Conservation (phyloP, 257 asterid genomes). For the Forsythia suspensa region DNA sequence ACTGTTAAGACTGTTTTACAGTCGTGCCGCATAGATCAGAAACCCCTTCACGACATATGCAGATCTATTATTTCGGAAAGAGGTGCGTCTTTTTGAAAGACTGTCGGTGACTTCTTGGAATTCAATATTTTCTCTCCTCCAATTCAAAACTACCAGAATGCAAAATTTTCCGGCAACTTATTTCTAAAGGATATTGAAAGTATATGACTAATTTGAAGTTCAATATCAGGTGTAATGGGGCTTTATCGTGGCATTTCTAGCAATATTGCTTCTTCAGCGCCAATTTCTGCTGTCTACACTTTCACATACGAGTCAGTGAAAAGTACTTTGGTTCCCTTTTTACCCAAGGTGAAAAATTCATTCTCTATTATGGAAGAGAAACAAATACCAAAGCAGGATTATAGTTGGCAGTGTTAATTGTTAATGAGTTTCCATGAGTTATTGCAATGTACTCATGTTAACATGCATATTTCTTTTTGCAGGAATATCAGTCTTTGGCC, state of each 20-base stretch:
- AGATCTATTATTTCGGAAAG: conserved; percentile 78
- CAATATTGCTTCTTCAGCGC: conserved; percentile 85
- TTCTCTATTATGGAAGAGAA: conserved; percentile 9
- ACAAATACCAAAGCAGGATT: neutral
- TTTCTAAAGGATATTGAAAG: conserved; percentile 21
- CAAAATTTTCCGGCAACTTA: conserved; percentile 6
- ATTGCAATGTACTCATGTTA: neutral
- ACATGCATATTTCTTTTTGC: conserved; percentile 18
- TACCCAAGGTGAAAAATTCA: conserved; percentile 60
- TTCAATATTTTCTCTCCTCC: conserved; percentile 4
- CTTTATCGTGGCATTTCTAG: conserved; percentile 93
- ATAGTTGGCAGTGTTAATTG: neutral
- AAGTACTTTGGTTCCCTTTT: conserved; percentile 67
- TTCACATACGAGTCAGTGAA: conserved; percentile 90
- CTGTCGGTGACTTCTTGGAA: conserved; percentile 13
- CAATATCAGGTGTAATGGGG: conserved; percentile 63
- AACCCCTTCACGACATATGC: conserved; percentile 57
- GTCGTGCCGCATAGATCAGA: conserved; percentile 65
- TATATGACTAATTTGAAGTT: conserved; percentile 16
- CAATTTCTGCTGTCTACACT: conserved; percentile 92
- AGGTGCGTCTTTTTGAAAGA: conserved; percentile 45
- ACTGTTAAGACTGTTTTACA: conserved; percentile 91
- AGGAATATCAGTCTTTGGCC: conserved; percentile 83
- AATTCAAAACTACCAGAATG: conserved; percentile 10
- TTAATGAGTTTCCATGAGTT: neutral